Evolutionary conservation across 306 rosid genomes (phyloP), one percentile per base, ranked within the genome.

Genomic region (Styphnolobium japonicum): DNA sequence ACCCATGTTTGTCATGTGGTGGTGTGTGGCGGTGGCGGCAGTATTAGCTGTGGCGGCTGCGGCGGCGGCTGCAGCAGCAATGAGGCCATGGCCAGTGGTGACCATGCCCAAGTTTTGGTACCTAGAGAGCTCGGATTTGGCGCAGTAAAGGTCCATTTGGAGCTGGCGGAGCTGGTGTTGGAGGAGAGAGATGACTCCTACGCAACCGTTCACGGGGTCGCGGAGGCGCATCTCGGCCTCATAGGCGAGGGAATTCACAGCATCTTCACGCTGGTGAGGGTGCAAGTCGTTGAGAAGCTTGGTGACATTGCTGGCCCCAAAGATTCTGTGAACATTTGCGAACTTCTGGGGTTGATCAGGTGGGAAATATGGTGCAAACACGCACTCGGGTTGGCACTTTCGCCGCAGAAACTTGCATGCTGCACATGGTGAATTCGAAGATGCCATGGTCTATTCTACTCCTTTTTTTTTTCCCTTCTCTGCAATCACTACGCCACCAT

Each of bases 221-320:
- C 98, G 97, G 64, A 94, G 97, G 11, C 98, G 86, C 98, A 92
- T 94, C 49, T 94, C 98, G 0, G 97, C 97, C 78, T 94, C 97
- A 61, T 92, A 94, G n/a, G 98, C 98, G 0, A 94, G 95, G 12
- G 98, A 94, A 73, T 94, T 94, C 4, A 92, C 97, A 0, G 98
- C 97, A 33, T 94, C 98, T 82, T 94, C 98, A 0, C 97, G 86
- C 84, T 95, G 98, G 79, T 92, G 93, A 19, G 98, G 98, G 86
- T 87, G 98, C 74, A 95, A 77, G 71, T 95, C 98, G 31, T 95
- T 95, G 55, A 95, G 94, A 6, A 95, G 92, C 75, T 95, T 95
- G 0, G 97, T 91, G 15, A 95, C 98, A 64, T 95, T 95, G 75
- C 98, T 95, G 0, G 98, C 98, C 0, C 98, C 98, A 29, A 94